Percentiles rank a stretch among this genome's conserved stretches.
Conservation (phyloP, 2,329 filamentous ascomycete genomes). For the Verticillium nubilum region DNA sequence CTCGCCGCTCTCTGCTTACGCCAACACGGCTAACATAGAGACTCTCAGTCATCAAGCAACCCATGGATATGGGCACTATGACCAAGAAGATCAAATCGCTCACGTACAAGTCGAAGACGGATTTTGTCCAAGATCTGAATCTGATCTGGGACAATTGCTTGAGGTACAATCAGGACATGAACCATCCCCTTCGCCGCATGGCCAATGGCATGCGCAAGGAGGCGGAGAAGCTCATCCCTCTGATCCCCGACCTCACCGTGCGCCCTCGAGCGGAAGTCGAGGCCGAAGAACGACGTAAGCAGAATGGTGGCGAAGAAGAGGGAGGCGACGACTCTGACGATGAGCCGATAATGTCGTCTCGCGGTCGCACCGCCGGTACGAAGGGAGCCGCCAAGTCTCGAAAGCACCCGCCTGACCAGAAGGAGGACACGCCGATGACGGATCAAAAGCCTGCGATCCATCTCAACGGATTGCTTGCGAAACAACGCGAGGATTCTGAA, state of each 20-base stretch:
- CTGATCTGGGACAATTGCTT: conserved; percentile 97
- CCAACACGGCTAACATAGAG: conserved; percentile 15
- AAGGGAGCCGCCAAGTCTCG: conserved; percentile 74
- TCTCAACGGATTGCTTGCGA: conserved; percentile 57
- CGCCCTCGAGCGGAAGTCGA: conserved; percentile 92
- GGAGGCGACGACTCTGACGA: conserved; percentile 90
- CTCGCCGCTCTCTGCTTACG: neutral
- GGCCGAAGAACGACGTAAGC: conserved; percentile 76
- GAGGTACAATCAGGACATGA: conserved; percentile 87
- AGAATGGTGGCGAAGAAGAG: conserved; percentile 79
- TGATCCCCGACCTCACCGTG: conserved; percentile 90
- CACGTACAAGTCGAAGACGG: conserved; percentile 81
- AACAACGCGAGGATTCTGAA: conserved; percentile 70
- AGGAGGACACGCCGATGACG: conserved; percentile 71
- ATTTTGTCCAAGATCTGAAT: conserved; percentile 90
- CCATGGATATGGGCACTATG: conserved; percentile 97
- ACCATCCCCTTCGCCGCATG: conserved; percentile 84
- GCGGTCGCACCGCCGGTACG: conserved; percentile 81
- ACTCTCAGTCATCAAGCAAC: conserved; percentile 77
- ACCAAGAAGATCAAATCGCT: conserved; percentile 90
- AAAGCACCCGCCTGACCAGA: conserved; percentile 66
- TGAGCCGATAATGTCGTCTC: conserved; percentile 96
- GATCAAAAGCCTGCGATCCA: conserved; percentile 71
- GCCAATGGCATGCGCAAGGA: conserved; percentile 96
- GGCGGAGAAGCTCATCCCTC: conserved; percentile 89